Conservation (phyloP, 73 alveolate genomes). For the Tetrahymena borealis region DNA sequence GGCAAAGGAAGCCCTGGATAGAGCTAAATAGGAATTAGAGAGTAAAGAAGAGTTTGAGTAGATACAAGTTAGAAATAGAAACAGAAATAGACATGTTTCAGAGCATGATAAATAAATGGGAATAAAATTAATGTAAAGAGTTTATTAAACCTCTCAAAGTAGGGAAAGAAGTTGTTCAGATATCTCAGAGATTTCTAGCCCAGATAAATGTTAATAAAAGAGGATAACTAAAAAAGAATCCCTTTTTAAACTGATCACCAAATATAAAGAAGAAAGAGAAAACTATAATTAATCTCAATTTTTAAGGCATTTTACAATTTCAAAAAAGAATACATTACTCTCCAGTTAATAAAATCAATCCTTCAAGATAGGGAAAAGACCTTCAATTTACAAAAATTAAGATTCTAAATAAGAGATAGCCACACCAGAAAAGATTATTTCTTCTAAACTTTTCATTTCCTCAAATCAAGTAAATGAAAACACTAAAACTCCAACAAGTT, state of each 20-base stretch:
- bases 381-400: no score
- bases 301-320: background rate
- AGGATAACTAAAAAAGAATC: background rate
- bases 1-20: background rate
- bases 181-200: background rate
- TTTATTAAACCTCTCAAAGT: background rate
- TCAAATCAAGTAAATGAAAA: no score
- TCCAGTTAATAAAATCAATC: no score
- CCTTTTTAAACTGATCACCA: background rate
- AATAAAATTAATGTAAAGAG: background rate
- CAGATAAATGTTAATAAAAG: background rate
- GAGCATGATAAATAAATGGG: background rate
- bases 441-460: no score
- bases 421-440: no score
- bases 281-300: background rate
- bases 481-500: no score
- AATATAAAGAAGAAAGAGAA: background rate
- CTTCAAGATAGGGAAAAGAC: no score
- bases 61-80: background rate
- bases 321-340: background rate
- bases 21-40: background rate
- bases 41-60: background rate
- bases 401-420: no score
- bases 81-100: background rate
- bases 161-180: background rate